Evolutionary conservation across 805 yeast species (phyloP), one percentile per base, ranked within the genome.

Genomic region (Zygotorulaspora danielsina): DNA sequence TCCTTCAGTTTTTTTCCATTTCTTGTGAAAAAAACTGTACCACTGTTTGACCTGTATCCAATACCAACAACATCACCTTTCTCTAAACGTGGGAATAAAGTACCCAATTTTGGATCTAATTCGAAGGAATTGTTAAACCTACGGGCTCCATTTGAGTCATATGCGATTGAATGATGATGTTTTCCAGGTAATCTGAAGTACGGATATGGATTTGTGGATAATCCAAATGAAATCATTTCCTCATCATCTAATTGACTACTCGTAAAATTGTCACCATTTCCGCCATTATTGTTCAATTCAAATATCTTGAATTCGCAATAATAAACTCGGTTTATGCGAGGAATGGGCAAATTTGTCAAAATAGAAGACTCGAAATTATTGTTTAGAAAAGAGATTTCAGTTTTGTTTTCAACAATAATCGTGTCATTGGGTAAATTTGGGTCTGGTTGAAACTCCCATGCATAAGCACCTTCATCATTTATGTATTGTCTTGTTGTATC

Each of bases 51-150:
- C 44, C 90, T 73, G 56, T 86, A 84, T 0, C 98, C 98, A 19
- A 90, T 76, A 2, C 98, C 98, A 10, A 93, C 72, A 21, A 93
- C 94, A 61, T 93, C 98, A 20, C 97, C 97, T 48, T 83, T 79
- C 24, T 76, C 72, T 33, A 81, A 63, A 17, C 61, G 50, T 0
- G 95, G 90, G 42, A 78, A 72, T 53, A 80, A 51, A 50, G 74
- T 44, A 57, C 73, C 45, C 59, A 85, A 63, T 50, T 66, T 53
- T 41, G 60, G 51, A 4, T 68, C 68, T 32, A 69, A 40, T 36
- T 58, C 53, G 51, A 86, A 85, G 5, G 96, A 87, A 58, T 84
- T 85, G 58, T 85, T 87, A 45, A 76, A 73, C 38, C 97, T 72
- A 41, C 95, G 72, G 42, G 75, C 70, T 3, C 97, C 98, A 38